phyloP scores from a whole-genome alignment of 2,329 filamentous ascomycete genomes.

The Incumbomyces lentus region DNA sequence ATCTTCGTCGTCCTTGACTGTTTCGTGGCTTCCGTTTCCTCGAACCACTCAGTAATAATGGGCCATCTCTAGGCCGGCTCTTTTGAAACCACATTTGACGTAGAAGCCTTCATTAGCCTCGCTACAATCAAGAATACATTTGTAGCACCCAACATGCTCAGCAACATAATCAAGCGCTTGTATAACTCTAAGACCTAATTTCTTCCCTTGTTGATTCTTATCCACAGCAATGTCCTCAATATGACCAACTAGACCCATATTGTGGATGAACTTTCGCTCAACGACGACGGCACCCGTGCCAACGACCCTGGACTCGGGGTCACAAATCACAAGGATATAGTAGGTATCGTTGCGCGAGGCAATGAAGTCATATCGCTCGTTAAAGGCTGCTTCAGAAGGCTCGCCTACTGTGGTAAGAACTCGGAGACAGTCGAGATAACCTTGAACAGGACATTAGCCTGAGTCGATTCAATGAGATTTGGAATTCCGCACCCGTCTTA shows the following conservation, averaged over 20 bases:
- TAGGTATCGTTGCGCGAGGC: conserved; percentile 63
- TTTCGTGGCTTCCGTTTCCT: background rate
- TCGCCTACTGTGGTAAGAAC: conserved; percentile 91
- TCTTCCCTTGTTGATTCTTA: conserved; percentile 95
- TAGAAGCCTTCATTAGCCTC: conserved; percentile 97
- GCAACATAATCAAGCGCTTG: conserved; percentile 86
- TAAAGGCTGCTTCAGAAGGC: conserved; percentile 63
- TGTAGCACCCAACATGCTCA: conserved; percentile 85
- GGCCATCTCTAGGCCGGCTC: conserved; percentile 90
- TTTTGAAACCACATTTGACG: conserved; percentile 89
- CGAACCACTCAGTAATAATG: conserved; percentile 60
- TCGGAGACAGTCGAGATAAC: conserved; percentile 83
- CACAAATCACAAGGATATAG: conserved; percentile 76
- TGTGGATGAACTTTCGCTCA: conserved; percentile 63
- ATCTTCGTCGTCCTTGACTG: no score
- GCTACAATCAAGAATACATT: conserved; percentile 91
- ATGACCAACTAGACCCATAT: conserved; percentile 62
- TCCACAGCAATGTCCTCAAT: conserved; percentile 96
- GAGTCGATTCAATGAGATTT: background rate
- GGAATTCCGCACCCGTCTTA: conserved; percentile 38
- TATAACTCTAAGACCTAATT: conserved; percentile 83
- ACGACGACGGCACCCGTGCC: conserved; percentile 83
- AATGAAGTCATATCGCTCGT: conserved; percentile 75
- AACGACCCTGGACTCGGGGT: conserved; percentile 62
- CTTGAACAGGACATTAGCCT: conserved; percentile 8